Evolutionary conservation across 116 monocot genomes (phyloP).

Genomic region (Dioscorea cayenensis): DNA sequence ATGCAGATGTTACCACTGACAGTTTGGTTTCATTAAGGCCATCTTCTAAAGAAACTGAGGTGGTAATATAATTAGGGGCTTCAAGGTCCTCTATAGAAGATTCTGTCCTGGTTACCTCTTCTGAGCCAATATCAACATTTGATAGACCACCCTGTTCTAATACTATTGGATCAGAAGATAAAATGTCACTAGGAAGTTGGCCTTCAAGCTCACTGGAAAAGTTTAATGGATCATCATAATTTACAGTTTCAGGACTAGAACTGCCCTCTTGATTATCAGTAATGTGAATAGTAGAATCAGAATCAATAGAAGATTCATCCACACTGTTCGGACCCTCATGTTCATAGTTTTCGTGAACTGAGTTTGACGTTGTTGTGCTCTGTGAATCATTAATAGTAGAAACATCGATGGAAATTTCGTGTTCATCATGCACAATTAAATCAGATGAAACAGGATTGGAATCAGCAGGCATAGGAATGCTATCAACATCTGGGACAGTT

Average conservation of each 20-base stretch:
- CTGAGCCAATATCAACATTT: slow-evolving; percentile 10
- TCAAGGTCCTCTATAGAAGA: slow-evolving; percentile 17
- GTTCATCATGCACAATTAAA: slow-evolving; percentile 13
- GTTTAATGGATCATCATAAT: slow-evolving; percentile 9
- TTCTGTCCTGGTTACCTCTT: slow-evolving; percentile 11
- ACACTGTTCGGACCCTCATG: background rate
- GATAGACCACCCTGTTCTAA: slow-evolving; percentile 24
- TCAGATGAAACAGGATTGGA: slow-evolving; percentile 16
- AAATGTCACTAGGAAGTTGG: slow-evolving; percentile 21
- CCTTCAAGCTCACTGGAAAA: slow-evolving; percentile 17
- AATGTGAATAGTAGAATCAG: slow-evolving; percentile 11
- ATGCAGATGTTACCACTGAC: slow-evolving; percentile 18
- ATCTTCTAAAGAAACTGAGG: slow-evolving; percentile 6
- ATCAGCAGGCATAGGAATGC: slow-evolving; percentile 13
- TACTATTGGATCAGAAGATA: slow-evolving; percentile 16
- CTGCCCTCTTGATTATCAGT: slow-evolving; percentile 14
- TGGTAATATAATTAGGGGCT: slow-evolving; percentile 10
- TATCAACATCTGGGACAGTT: slow-evolving; percentile 16
- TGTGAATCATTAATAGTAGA: slow-evolving; percentile 14
- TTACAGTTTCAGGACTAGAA: background rate
- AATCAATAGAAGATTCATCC: slow-evolving; percentile 11
- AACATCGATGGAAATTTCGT: slow-evolving; percentile 13
- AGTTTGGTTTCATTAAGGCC: slow-evolving; percentile 15
- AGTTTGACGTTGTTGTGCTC: slow-evolving; percentile 12
- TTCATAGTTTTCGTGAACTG: slow-evolving; percentile 2